Conservation (phyloP, 352 stramenopile genomes). For the Globisporangium middletonii region DNA sequence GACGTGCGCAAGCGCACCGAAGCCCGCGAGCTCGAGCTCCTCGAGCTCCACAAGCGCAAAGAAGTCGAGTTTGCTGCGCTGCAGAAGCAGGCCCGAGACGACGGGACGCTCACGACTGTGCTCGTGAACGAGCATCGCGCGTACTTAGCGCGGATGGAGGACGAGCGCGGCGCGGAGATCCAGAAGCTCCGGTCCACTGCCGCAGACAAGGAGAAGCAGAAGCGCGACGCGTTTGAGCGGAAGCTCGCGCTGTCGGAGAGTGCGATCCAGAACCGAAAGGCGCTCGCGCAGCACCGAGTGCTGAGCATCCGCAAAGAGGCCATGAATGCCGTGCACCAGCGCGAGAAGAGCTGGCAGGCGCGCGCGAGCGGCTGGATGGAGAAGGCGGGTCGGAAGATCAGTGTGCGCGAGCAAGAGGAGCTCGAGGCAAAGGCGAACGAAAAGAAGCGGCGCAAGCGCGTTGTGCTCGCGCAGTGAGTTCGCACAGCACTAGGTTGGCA, state of each 20-base stretch:
- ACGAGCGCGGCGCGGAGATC: conserved; percentile 61
- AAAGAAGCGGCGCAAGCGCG: conserved; percentile 64
- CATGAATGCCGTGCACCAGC: conserved; percentile 51
- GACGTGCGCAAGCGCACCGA: conserved; percentile 43
- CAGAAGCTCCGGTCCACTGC: conserved; percentile 35
- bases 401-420: conserved; percentile 89
- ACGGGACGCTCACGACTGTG: conserved; percentile 50
- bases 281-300: conserved; percentile 67
- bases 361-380: conserved; percentile 80
- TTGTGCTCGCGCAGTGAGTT: conserved; percentile 29
- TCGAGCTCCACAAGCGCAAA: conserved; percentile 61
- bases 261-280: conserved; percentile 64
- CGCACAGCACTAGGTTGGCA: no score
- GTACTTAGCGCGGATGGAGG: conserved; percentile 73
- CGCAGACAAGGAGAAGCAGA: conserved; percentile 50
- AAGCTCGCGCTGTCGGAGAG: conserved; percentile 69
- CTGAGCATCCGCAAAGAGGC: conserved; percentile 74
- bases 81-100: conserved; percentile 54
- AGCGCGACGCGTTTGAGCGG: conserved; percentile 69
- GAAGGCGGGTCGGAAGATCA: conserved; percentile 82
- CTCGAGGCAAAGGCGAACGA: conserved; percentile 63
- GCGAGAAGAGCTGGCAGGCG: conserved; percentile 83
- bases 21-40: conserved; percentile 69
- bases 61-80: conserved; percentile 70
- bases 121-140: conserved; percentile 81